Percentiles rank a stretch among this genome's conserved stretches.
Evolutionary conservation across 495 filamentous ascomycete genomes (phyloP).

Genomic region (Xylaria palmicola): DNA sequence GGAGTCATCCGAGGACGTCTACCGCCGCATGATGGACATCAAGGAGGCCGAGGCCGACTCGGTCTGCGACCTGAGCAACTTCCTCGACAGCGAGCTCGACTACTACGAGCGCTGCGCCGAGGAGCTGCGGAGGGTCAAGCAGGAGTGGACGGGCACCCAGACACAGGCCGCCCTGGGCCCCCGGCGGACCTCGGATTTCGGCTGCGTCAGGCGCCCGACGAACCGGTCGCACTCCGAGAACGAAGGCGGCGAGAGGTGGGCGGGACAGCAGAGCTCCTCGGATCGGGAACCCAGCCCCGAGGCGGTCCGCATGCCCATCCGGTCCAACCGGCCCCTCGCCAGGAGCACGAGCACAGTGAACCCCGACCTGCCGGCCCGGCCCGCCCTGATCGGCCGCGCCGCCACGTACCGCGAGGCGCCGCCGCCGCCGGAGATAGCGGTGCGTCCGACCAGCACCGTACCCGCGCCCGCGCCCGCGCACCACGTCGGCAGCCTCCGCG

Average conservation of each 20-base stretch:
- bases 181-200: constrained; percentile 22
- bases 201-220: constrained; percentile 25
- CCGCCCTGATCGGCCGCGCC: constrained; percentile 34
- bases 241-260: constrained; percentile 33
- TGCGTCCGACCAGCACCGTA: constrained; percentile 30
- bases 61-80: constrained; percentile 73
- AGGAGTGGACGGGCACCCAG: constrained; percentile 42
- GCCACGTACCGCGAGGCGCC: constrained; percentile 38
- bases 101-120: constrained; percentile 92
- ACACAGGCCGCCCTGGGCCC: constrained; percentile 27
- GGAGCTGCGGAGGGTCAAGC: constrained; percentile 51
- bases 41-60: constrained; percentile 87
- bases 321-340: constrained; percentile 46
- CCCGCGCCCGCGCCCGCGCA: too few relatives aligned
- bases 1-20: constrained; percentile 90
- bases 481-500: constrained; percentile 38
- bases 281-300: constrained; percentile 38
- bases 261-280: constrained; percentile 32
- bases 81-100: constrained; percentile 86
- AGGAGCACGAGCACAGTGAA: constrained; percentile 47
- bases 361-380: constrained; percentile 45
- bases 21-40: constrained; percentile 93
- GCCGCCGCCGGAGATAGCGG: constrained; percentile 26
- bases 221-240: constrained; percentile 44
- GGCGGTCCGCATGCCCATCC: constrained; percentile 60